These are phyloP conservation scores for Dimocarpus longan DNA, from an alignment of 345 rosid species.

Conservation along the genomic window DNA sequence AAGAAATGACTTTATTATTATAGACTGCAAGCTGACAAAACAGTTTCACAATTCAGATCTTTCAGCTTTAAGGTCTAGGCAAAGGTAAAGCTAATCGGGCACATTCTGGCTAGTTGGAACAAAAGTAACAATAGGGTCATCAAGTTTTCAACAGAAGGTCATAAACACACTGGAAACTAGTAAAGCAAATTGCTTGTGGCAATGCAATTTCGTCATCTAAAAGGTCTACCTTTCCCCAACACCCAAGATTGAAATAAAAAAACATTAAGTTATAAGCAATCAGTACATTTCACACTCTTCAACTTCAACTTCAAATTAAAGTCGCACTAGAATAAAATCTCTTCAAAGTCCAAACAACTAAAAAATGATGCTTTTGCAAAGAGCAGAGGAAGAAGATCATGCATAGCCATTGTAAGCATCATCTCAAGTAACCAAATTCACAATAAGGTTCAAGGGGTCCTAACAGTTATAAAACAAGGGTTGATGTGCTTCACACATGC, in stretches of 20 bases:
- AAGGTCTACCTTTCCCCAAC: not conserved
- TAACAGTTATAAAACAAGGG: not conserved
- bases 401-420: not conserved
- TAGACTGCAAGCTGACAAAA: not conserved
- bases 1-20: not conserved
- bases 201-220: conserved; percentile 1
- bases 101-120: not conserved
- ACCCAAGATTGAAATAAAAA: not conserved
- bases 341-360: too few relatives aligned
- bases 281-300: not conserved
- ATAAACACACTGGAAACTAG: not conserved
- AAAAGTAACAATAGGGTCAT: not conserved
- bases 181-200: not conserved
- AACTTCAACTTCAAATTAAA: not conserved
- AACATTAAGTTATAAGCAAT: not conserved
- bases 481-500: not conserved
- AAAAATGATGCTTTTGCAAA: not conserved
- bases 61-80: not conserved
- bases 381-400: not conserved
- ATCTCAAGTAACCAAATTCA: not conserved
- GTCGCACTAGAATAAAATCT: not conserved
- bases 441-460: not conserved
- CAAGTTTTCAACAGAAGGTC: not conserved
- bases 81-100: not conserved
- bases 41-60: not conserved